These are phyloP conservation scores for Pseudogymnoascus sp. DNA, from an alignment of 2,329 filamentous ascomycete genomes.

Conservation along the genomic window DNA sequence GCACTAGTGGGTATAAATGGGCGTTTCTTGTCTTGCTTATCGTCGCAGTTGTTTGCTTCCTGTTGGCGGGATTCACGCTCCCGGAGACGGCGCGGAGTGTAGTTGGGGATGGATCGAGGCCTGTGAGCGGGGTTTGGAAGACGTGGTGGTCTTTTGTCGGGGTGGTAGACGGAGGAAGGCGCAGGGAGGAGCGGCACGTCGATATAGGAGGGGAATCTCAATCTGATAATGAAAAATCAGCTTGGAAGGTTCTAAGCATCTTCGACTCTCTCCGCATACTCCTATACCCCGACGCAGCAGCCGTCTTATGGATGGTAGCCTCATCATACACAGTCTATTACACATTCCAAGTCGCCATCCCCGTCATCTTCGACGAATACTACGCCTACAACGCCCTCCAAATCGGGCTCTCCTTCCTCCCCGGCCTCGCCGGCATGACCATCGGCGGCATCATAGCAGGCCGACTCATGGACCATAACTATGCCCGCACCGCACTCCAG, in stretches of 20 bases:
- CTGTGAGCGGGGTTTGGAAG: too few species aligned
- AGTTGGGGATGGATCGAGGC: slow-evolving; percentile 31
- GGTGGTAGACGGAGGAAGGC: neutral
- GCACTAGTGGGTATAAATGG: slow-evolving; percentile 34
- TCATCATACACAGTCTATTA: neutral
- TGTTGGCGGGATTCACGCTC: neutral
- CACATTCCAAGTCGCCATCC: neutral
- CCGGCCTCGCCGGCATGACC: slow-evolving; percentile 33
- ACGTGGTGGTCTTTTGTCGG: too few species aligned
- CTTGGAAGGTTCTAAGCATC: neutral
- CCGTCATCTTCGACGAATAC: neutral
- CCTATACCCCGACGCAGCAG: neutral
- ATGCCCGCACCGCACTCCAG: slow-evolving; percentile 38
- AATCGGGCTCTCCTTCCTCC: slow-evolving; percentile 34
- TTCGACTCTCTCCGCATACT: neutral
- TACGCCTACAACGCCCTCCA: slow-evolving; percentile 34
- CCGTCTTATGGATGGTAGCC: neutral
- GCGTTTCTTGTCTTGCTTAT: slow-evolving; percentile 42
- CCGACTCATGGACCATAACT: slow-evolving; percentile 48
- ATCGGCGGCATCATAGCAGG: slow-evolving; percentile 32
- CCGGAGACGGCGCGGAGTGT: slow-evolving; percentile 24
- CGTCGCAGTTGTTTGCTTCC: neutral
- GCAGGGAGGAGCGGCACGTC: neutral
- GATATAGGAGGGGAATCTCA: neutral
- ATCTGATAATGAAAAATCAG: neutral